phyloP scores from a whole-genome alignment of 1,139 yeast genomes.

The Geotrichum cucujoidarum region DNA sequence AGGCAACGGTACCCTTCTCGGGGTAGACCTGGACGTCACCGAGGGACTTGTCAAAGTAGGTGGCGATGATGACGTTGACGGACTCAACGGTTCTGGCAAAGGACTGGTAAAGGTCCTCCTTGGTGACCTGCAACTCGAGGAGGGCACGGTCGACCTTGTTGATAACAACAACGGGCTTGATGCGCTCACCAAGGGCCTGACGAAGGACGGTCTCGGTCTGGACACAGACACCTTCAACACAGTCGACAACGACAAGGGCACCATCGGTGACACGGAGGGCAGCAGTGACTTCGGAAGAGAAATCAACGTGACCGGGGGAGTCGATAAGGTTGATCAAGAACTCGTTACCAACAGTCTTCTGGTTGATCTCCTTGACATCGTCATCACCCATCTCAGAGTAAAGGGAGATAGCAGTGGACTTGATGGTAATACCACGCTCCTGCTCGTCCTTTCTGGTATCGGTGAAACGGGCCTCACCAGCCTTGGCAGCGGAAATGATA shows the following conservation, averaged over 20 bases:
- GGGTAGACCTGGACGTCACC: conserved; percentile 99
- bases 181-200: conserved; percentile 99
- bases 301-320: conserved; percentile 99
- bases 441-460: conserved; percentile 99
- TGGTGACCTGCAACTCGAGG: conserved; percentile 96
- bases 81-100: conserved; percentile 98
- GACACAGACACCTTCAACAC: conserved; percentile 99
- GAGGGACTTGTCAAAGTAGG: conserved; percentile 82
- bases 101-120: conserved; percentile 98
- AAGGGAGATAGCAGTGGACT: conserved; percentile 97
- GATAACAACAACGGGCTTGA: conserved; percentile 96
- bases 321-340: conserved; percentile 97
- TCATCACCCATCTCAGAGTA: conserved; percentile 86
- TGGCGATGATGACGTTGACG: conserved; percentile 95
- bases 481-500: conserved; percentile 98
- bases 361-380: conserved; percentile 90
- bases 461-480: conserved; percentile 99
- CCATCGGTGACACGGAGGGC: conserved; percentile 99
- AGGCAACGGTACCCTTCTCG: conserved; percentile 98
- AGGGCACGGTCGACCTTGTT: conserved; percentile 99
- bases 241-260: conserved; percentile 98
- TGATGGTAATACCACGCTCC: conserved; percentile 99
- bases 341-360: conserved; percentile 90
- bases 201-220: conserved; percentile 99
- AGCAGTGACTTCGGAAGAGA: conserved; percentile 99